These are phyloP conservation scores for Dionaea muscipula DNA, from an alignment of 179 eudicot species.

Conservation along the genomic window DNA sequence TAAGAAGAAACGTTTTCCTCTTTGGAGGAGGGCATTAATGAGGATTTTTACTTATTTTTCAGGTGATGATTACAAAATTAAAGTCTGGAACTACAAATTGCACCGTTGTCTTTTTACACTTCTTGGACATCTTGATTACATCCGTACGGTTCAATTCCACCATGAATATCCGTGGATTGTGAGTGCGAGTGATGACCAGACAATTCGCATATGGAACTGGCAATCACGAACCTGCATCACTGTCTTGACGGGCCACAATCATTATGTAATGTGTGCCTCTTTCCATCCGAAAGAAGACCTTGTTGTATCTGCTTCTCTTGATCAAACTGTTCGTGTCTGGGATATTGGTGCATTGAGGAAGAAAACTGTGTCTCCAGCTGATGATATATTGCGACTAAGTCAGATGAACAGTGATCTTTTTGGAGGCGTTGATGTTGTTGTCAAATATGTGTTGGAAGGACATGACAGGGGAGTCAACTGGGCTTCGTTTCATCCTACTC, in stretches of 20 bases:
- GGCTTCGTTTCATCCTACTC: constrained; percentile 81
- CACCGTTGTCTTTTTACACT: constrained; percentile 78
- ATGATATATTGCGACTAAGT: constrained; percentile 50
- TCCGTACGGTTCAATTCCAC: constrained; percentile 80
- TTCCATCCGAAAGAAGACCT: constrained; percentile 84
- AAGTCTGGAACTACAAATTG: constrained; percentile 81
- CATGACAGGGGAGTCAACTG: constrained; percentile 92
- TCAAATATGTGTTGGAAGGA: constrained; percentile 83
- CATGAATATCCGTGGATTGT: constrained; percentile 82
- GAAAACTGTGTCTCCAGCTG: constrained; percentile 55
- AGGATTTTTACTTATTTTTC: constrained; percentile 8
- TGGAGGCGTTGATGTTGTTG: constrained; percentile 84
- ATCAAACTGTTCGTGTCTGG: constrained; percentile 84
- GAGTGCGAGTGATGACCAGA: constrained; percentile 87
- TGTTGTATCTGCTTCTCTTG: constrained; percentile 80
- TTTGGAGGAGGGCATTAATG: neutral
- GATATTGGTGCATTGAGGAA: constrained; percentile 67
- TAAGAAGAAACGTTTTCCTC: neutral
- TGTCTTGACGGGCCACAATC: constrained; percentile 81
- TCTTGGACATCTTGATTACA: constrained; percentile 83
- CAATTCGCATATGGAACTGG: constrained; percentile 86
- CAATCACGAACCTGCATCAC: constrained; percentile 78
- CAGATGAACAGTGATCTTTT: constrained; percentile 75
- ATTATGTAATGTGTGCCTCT: constrained; percentile 83
- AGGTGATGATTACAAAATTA: constrained; percentile 87